Percentiles rank a stretch among this genome's conserved stretches.
phyloP scores from a whole-genome alignment of 2,329 filamentous ascomycete species.

The Colletotrichum tanaceti region DNA sequence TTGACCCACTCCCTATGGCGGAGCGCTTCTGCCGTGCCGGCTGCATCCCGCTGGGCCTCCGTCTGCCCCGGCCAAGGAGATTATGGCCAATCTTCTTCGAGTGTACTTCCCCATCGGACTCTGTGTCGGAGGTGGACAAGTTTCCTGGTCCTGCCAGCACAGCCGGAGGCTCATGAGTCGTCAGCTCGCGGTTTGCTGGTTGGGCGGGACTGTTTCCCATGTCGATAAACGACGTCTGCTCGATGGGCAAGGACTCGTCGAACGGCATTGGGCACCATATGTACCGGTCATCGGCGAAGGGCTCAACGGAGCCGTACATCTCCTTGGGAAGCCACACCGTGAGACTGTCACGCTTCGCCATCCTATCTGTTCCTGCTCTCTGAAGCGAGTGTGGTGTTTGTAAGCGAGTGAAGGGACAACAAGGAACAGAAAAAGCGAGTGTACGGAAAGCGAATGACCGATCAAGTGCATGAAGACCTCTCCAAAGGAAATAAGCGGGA shows the following conservation, averaged over 20 bases:
- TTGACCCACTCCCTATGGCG: background rate
- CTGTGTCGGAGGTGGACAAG: slow-evolving; percentile 13
- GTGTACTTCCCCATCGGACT: slow-evolving; percentile 23
- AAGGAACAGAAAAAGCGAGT: slow-evolving; percentile 4
- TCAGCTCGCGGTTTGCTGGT: background rate
- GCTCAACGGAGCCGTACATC: slow-evolving; percentile 35
- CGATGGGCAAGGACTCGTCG: slow-evolving; percentile 29
- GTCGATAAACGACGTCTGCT: slow-evolving; percentile 34
- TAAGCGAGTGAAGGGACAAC: background rate
- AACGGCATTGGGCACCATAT: slow-evolving; percentile 37
- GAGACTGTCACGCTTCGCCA: slow-evolving; percentile 27
- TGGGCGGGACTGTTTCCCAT: slow-evolving; percentile 7
- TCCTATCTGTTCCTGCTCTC: background rate
- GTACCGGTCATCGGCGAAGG: slow-evolving; percentile 32
- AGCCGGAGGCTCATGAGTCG: slow-evolving; percentile 2
- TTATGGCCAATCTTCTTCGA: slow-evolving; percentile 6
- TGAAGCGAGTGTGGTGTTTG: background rate
- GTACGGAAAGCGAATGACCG: too few relatives aligned
- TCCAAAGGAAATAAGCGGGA: background rate
- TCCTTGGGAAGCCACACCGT: slow-evolving; percentile 37
- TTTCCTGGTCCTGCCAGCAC: slow-evolving; percentile 10
- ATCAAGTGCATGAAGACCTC: background rate
- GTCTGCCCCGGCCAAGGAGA: background rate
- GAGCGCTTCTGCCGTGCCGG: background rate
- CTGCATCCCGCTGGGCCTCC: slow-evolving; percentile 4